Conservation (phyloP, 78 protist species). For the Dictyostelium intermedium region DNA sequence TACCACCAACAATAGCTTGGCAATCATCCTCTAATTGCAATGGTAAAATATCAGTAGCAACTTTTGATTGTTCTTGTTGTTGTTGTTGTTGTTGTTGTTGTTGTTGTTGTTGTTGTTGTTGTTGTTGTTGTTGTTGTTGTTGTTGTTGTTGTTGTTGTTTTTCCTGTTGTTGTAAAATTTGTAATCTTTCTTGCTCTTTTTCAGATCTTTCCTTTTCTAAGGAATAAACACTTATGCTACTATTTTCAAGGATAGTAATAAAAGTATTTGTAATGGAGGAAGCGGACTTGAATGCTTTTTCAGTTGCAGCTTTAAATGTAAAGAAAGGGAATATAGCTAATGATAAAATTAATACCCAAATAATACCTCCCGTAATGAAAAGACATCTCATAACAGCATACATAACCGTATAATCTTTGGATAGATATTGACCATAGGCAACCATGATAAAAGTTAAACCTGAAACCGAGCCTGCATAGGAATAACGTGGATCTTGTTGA, state of each 20-base stretch:
- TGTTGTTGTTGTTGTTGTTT: background rate
- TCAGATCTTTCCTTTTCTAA: background rate
- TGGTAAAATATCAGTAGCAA: background rate
- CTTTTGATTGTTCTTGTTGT: too few relatives aligned
- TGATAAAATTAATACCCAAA: slow-evolving; percentile 44
- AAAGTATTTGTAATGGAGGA: slow-evolving; percentile 14
- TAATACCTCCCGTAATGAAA: slow-evolving; percentile 20
- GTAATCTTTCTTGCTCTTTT: background rate
- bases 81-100: background rate
- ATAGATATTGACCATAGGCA: slow-evolving; percentile 17
- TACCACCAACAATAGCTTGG: background rate
- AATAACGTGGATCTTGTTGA: slow-evolving; percentile 57
- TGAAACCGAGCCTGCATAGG: slow-evolving; percentile 36
- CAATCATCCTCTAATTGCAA: background rate
- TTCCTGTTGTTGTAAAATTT: background rate
- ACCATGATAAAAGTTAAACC: slow-evolving; percentile 50
- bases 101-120: background rate
- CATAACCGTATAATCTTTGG: background rate
- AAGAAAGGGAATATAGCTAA: slow-evolving; percentile 25
- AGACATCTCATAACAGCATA: slow-evolving; percentile 27
- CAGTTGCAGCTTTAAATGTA: background rate
- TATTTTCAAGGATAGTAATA: slow-evolving; percentile 1
- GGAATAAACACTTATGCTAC: background rate
- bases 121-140: too few relatives aligned
- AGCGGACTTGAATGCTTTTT: background rate